phyloP scores from a whole-genome alignment of 495 filamentous ascomycete genomes.

The Cetradonia linearis region DNA sequence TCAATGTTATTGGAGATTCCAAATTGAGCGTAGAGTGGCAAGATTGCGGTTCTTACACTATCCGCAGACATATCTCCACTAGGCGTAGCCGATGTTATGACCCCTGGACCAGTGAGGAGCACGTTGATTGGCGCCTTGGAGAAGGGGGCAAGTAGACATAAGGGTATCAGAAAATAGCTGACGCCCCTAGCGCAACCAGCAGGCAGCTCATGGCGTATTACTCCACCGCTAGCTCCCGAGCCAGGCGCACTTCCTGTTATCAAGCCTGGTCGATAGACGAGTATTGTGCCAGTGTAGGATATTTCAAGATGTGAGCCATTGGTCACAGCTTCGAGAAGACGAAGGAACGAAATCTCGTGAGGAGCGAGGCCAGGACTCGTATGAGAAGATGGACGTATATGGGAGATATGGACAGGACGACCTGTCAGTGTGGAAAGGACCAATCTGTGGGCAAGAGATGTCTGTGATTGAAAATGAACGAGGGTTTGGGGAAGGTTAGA shows the following conservation, averaged over 20 bases:
- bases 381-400: constrained; percentile 77
- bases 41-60: constrained; percentile 81
- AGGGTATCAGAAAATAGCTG: constrained; percentile 83
- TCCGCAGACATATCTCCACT: constrained; percentile 81
- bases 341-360: constrained; percentile 91
- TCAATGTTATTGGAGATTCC: constrained; percentile 84
- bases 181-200: constrained; percentile 65
- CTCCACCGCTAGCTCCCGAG: constrained; percentile 55
- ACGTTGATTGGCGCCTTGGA: constrained; percentile 81
- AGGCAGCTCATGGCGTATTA: constrained; percentile 68
- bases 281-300: constrained; percentile 83
- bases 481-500: constrained; percentile 39
- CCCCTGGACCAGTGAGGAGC: constrained; percentile 77
- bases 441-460: constrained; percentile 70
- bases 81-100: constrained; percentile 78
- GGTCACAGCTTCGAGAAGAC: constrained; percentile 85
- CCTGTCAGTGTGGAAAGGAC: constrained; percentile 88
- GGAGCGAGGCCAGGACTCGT: constrained; percentile 78
- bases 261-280: constrained; percentile 83
- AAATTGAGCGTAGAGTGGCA: constrained; percentile 82
- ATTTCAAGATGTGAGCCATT: constrained; percentile 94
- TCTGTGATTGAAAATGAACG: constrained; percentile 68
- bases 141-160: constrained; percentile 89
- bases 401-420: constrained; percentile 76
- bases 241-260: constrained; percentile 71